These are phyloP conservation scores for Yamadazyma oceani DNA, from an alignment of 1,139 yeast species.

Conservation along the genomic window DNA sequence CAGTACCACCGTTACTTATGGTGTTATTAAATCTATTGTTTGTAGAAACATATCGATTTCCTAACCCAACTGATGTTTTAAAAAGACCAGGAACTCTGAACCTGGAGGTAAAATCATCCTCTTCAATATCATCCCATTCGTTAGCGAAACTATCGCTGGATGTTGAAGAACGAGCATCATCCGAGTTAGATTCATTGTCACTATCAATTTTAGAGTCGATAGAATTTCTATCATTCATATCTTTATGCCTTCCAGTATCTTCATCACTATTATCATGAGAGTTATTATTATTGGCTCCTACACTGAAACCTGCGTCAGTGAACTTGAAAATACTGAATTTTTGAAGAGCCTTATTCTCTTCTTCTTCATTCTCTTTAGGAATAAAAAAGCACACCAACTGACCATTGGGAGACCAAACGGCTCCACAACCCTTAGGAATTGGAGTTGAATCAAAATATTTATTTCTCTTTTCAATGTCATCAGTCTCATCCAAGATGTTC, in stretches of 20 bases:
- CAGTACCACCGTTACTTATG: conserved; percentile 26
- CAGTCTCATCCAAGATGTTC: conserved; percentile 16
- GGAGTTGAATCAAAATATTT: conserved; percentile 73
- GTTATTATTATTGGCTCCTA: conserved; percentile 14
- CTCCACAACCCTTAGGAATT: conserved; percentile 91
- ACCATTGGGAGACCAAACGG: conserved; percentile 80
- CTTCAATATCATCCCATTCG: conserved; percentile 51
- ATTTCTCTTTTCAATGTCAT: conserved; percentile 3
- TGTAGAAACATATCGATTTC: conserved; percentile 26
- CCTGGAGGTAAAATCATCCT: conserved; percentile 45
- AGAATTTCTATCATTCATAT: conserved; percentile 8
- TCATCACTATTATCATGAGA: conserved; percentile 8
- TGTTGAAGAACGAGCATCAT: conserved; percentile 22
- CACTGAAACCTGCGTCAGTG: conserved; percentile 39
- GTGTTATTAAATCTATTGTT: conserved; percentile 7
- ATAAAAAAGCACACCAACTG: conserved; percentile 79
- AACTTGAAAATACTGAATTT: conserved; percentile 39
- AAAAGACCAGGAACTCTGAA: conserved; percentile 47
- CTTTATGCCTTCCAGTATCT: conserved; percentile 14
- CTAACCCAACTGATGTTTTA: conserved; percentile 42
- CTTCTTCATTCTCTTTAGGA: conserved; percentile 45
- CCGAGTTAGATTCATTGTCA: conserved; percentile 13
- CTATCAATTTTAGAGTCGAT: conserved; percentile 1
- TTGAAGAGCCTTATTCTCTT: conserved; percentile 27
- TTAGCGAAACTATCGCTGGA: conserved; percentile 50